Evolutionary conservation across 1,139 yeast species (phyloP).

Genomic region (Hanseniaspora gamundiae): DNA sequence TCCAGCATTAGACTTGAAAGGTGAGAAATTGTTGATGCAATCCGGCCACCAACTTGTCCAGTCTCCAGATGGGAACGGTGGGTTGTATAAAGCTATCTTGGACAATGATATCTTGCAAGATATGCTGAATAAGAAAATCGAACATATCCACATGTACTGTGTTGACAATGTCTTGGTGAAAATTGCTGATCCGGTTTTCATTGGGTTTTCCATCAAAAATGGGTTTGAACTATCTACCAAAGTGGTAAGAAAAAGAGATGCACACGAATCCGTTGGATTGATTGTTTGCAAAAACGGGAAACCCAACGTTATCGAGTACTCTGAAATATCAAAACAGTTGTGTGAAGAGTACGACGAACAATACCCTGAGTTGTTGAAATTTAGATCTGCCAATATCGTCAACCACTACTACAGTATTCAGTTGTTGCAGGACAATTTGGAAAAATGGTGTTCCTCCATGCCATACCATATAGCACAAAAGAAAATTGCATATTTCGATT

Average conservation of each 20-base stretch:
- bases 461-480: conserved; percentile 93
- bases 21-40: conserved; percentile 56
- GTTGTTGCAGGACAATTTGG: conserved; percentile 46
- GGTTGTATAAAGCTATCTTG: conserved; percentile 74
- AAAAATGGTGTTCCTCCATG: conserved; percentile 59
- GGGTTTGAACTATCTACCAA: conserved; percentile 76
- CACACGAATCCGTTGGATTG: conserved; percentile 82
- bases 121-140: conserved; percentile 53
- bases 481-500: conserved; percentile 53
- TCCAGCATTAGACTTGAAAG: conserved; percentile 73
- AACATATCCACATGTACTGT: conserved; percentile 93
- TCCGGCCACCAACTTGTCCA: conserved; percentile 44
- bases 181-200: conserved; percentile 87
- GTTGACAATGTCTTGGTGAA: conserved; percentile 89
- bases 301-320: conserved; percentile 92
- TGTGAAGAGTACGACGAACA: conserved; percentile 46
- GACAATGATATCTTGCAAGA: conserved; percentile 58
- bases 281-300: conserved; percentile 61
- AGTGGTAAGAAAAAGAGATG: conserved; percentile 86
- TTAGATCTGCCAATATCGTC: conserved; percentile 94
- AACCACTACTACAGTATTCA: conserved; percentile 88
- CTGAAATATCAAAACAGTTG: conserved; percentile 71
- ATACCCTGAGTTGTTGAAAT: conserved; percentile 36
- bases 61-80: conserved; percentile 98
- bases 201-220: conserved; percentile 70